Conservation (phyloP, 2,329 filamentous ascomycete genomes). For the Monosporascus sp. region DNA sequence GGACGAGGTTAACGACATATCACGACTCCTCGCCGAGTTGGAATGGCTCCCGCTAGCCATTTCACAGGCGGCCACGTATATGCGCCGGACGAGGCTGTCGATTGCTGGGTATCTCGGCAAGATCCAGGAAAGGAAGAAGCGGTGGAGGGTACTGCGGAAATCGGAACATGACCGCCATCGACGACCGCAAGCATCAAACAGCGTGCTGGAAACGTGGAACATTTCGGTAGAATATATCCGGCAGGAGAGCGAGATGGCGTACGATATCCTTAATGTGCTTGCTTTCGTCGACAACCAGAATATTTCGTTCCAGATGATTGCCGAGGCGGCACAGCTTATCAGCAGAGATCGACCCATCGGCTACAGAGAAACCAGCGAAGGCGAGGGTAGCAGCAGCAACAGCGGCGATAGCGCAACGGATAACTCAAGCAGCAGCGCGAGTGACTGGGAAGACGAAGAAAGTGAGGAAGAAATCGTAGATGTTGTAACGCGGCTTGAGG, state of each 20-base stretch:
- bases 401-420: background rate
- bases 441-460: background rate
- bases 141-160: constrained; percentile 17
- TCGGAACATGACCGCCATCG: constrained; percentile 22
- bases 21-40: constrained; percentile 17
- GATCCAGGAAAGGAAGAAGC: constrained; percentile 14
- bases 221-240: constrained; percentile 28
- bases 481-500: constrained; percentile 21
- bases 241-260: constrained; percentile 20
- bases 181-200: constrained; percentile 22
- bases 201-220: constrained; percentile 27
- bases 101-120: constrained; percentile 19
- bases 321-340: constrained; percentile 6
- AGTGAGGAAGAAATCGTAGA: constrained; percentile 5
- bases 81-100: constrained; percentile 19
- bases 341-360: background rate
- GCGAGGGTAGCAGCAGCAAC: background rate
- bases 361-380: background rate
- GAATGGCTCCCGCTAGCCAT: constrained; percentile 26
- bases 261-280: constrained; percentile 24
- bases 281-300: constrained; percentile 28
- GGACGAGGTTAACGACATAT: constrained; percentile 2
- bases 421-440: background rate
- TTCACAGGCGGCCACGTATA: constrained; percentile 26
- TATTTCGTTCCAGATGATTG: constrained; percentile 23